Evolutionary conservation across 1,139 yeast species (phyloP).

Genomic region (Geotrichum phurueaensis): DNA sequence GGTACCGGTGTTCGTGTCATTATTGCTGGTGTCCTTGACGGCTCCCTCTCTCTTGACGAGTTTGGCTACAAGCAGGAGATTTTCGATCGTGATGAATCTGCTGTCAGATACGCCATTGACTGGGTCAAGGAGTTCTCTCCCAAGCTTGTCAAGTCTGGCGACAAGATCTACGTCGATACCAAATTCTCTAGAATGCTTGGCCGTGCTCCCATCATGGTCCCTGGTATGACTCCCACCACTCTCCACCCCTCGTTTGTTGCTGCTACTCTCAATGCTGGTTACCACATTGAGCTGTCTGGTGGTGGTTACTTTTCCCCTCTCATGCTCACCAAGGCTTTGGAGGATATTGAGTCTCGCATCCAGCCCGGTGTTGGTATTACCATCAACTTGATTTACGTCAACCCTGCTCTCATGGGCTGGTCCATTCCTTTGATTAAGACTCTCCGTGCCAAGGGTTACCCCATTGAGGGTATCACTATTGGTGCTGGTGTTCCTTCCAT

Average conservation of each 20-base stretch:
- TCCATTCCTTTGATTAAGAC: slow-evolving; percentile 91
- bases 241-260: slow-evolving; percentile 91
- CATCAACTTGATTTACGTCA: slow-evolving; percentile 87
- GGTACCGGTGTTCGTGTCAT: slow-evolving; percentile 97
- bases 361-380: slow-evolving; percentile 90
- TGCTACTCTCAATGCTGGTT: slow-evolving; percentile 91
- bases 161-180: slow-evolving; percentile 65
- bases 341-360: slow-evolving; percentile 47
- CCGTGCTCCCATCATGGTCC: slow-evolving; percentile 93
- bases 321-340: slow-evolving; percentile 68
- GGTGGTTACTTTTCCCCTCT: slow-evolving; percentile 89
- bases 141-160: slow-evolving; percentile 67
- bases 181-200: slow-evolving; percentile 89
- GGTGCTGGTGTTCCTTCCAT: slow-evolving; percentile 99
- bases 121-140: slow-evolving; percentile 92
- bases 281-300: slow-evolving; percentile 95
- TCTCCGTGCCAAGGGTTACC: slow-evolving; percentile 86
- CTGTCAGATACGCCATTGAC: slow-evolving; percentile 77
- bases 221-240: slow-evolving; percentile 99
- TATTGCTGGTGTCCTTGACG: slow-evolving; percentile 85
- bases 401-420: slow-evolving; percentile 98
- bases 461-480: slow-evolving; percentile 89
- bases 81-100: slow-evolving; percentile 59
- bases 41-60: slow-evolving; percentile 61
- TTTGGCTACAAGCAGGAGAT: slow-evolving; percentile 94